Base-by-base conservation (phyloP, 768 basidiomycete genomes). In the Boletus insuetus region DNA sequence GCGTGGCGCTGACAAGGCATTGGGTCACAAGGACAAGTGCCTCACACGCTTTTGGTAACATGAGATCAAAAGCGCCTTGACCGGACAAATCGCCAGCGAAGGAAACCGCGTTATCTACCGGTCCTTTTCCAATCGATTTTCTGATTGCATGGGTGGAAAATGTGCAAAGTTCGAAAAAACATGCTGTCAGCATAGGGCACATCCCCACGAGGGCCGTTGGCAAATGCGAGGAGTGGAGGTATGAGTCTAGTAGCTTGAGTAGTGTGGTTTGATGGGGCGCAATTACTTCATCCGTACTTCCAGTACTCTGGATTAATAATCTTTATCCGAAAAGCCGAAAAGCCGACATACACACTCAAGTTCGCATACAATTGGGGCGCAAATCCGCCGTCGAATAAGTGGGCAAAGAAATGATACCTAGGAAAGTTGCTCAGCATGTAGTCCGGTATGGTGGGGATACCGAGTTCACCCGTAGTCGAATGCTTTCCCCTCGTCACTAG, bases 241-340 rank as follows among this genome's bases (percentile, higher is more conserved):
- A 87, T 2, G 91, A 89, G 67, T 96, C 94, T 13, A 94, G 74
- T 16, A 96, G 76, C 70, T 94, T 95, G 54, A 97, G 81, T 12
- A 96, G 74, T n/a, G 83, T 89, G 5, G 86, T 91, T 69, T 96
- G 94, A 60, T 89, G 86, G 0, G 93, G 91, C 6, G 90, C 84
- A 39, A 94, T 81, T 13, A 85, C 77, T 72, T 94, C 92, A 44
- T 80, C 83, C 22, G 73, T 57, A 54, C 91, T 91, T 67, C 46
- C 57, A 49, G 54, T 46, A 69, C 54, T 38, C 53, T 56, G 40
- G 52, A 51, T 55, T 13, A 65, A 48, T 13, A 65, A 48, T 29
- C 40, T 38, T 47, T 41, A 6, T 34, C 48, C 26, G 17, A 43
- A 24, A 53, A 29, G 29, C 14, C 4, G 39, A 39, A 31, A 20